These are phyloP conservation scores for Backusella luteola DNA, from an alignment of 192 early-diverging fungal genomes.

Conservation along the genomic window DNA sequence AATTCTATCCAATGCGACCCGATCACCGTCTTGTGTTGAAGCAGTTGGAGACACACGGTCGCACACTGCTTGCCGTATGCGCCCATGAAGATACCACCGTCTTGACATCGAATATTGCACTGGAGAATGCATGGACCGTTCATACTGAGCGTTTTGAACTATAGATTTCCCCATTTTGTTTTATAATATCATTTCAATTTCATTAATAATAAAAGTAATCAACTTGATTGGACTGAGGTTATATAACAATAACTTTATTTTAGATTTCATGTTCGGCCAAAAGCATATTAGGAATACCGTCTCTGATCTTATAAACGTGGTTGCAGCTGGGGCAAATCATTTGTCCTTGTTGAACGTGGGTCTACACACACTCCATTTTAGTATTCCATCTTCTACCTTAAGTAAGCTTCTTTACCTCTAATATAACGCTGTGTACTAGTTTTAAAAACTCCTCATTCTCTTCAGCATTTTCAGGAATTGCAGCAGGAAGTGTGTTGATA, in stretches of 20 bases:
- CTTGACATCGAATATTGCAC: neutral
- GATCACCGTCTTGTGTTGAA: neutral
- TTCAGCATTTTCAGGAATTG: conserved; percentile 57
- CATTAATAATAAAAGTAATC: neutral
- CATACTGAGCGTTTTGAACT: neutral
- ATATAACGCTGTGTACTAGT: conserved; percentile 69
- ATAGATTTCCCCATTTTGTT: neutral
- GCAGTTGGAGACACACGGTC: neutral
- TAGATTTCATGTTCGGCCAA: conserved; percentile 80
- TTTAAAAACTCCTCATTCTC: conserved; percentile 69
- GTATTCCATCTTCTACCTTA: neutral
- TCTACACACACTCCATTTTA: conserved; percentile 45
- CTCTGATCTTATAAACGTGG: conserved; percentile 88
- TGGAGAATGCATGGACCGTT: neutral
- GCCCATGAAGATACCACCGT: neutral
- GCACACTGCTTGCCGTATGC: neutral
- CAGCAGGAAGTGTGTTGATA: conserved; percentile 61
- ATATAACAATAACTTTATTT: neutral
- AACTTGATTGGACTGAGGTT: neutral
- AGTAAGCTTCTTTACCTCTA: conserved; percentile 63
- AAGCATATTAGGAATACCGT: conserved; percentile 94
- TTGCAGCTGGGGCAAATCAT: conserved; percentile 92
- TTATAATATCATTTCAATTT: neutral
- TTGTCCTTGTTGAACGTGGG: conserved; percentile 77
- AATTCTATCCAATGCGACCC: neutral